Evolutionary conservation across 2,329 filamentous ascomycete species (phyloP), one percentile per base, ranked within the genome.

Genomic region (Lecanicillium sp.): DNA sequence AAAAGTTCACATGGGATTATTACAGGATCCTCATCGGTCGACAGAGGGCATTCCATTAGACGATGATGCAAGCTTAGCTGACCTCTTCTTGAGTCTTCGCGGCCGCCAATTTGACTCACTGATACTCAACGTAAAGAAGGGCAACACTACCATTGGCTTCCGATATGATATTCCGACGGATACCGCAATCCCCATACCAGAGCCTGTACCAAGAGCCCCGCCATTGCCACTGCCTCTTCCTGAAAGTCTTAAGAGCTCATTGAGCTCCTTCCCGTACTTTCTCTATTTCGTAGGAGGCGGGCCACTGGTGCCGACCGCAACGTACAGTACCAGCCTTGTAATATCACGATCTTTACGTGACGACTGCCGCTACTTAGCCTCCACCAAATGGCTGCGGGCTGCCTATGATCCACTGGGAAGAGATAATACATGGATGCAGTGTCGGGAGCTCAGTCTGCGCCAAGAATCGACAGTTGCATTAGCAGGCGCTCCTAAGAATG

Each of bases 381-480:
- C 38, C 4, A 40, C 22, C n/a, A 16, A 19, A 8, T 40, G 38
- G 38, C 28, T 40, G 37, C 34, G 17, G 12, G 14, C 34, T 8
- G 13, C 33, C 31, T 40, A 35, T 18, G 38, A 40, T 30, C 38
- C 38, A 13, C 18, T 40, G 16, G 14, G 19, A 11, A 29, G 38
- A 20, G 38, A 40, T 14, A 40, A 40, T 35, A 35, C 38, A 1
- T 40, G 38, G 38, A 40, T 40, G 38, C 32, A 40, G 7, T 40
- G 38, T 32, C 22, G 22, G 11, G 22, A 25, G 11, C 11, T 25
- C 7, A 25, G 22, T 25, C 11, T 25, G 22, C 22, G 22, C 11
- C 22, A 25, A 25, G 22, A 25, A 11, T 11, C 22, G 22, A 25
- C 22, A 11, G 22, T 11, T 7, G 11, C 6, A 25, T 25, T 25